A percentile compares a stretch with the other conserved stretches of the same genome.
phyloP scores from a whole-genome alignment of 2,329 filamentous ascomycete genomes.

The Thermochaetoides dissita region DNA sequence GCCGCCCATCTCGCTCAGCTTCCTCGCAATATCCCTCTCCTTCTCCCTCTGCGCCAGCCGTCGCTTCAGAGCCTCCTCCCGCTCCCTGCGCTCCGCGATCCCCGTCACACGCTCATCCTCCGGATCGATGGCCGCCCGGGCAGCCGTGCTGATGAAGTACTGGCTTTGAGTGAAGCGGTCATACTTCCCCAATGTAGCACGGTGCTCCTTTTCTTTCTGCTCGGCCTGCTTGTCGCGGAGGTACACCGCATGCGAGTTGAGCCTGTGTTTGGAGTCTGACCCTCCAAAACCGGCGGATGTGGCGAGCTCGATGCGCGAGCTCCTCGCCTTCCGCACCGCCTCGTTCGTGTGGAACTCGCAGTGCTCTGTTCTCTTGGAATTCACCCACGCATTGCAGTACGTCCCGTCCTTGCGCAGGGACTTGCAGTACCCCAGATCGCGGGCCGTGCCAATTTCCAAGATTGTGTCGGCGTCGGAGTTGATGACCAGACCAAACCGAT shows the following conservation, averaged over 20 bases:
- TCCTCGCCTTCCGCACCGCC: constrained; percentile 53
- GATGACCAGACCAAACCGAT: constrained; percentile 72
- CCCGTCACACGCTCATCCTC: constrained; percentile 47
- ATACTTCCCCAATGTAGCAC: constrained; percentile 23
- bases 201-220: no score
- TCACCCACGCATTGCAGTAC: constrained; percentile 70
- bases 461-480: constrained; percentile 78
- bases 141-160: constrained; percentile 34
- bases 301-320: constrained; percentile 66
- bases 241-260: not conserved
- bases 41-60: constrained; percentile 53
- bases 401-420: constrained; percentile 72
- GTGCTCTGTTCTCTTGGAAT: constrained; percentile 73
- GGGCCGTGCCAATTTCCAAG: constrained; percentile 70
- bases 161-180: constrained; percentile 45
- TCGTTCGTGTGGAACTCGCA: constrained; percentile 89
- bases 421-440: constrained; percentile 83
- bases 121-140: constrained; percentile 9
- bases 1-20: constrained; percentile 48
- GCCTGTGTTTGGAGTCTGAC: constrained; percentile 18
- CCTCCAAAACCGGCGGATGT: constrained; percentile 38
- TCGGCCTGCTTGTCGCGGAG: constrained; percentile 8
- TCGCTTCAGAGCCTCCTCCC: constrained; percentile 51
- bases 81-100: constrained; percentile 43
- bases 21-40: constrained; percentile 58